Evolutionary conservation across 2,329 filamentous ascomycete species (phyloP).

Genomic region (Kalmusia sp.): DNA sequence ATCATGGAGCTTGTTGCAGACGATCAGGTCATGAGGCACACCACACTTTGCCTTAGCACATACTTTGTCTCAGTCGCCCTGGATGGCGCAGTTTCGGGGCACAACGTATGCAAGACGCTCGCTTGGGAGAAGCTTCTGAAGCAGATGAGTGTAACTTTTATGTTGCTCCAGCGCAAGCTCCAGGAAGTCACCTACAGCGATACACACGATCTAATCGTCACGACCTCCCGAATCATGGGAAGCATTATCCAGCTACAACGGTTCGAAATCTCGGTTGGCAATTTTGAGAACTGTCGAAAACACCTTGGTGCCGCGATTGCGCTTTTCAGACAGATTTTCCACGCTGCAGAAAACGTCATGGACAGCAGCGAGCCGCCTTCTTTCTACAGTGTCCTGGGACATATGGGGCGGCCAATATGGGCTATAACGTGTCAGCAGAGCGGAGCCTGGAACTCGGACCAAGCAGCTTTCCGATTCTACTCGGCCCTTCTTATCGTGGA

Average conservation of each 20-base stretch:
- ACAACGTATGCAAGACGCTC: conserved; percentile 6
- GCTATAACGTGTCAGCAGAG: conserved; percentile 7
- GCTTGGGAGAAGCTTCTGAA: conserved; percentile 12
- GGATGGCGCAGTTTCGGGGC: conserved; percentile 5
- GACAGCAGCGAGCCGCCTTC: neutral
- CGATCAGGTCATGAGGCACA: conserved; percentile 7
- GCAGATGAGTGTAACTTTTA: conserved; percentile 6
- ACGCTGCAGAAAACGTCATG: conserved; percentile 21
- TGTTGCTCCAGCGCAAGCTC: conserved; percentile 6
- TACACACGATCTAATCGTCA: neutral
- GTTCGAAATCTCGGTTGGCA: conserved; percentile 58
- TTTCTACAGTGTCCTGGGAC: conserved; percentile 20
- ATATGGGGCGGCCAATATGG: conserved; percentile 23
- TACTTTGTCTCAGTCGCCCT: conserved; percentile 9
- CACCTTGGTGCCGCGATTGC: conserved; percentile 59
- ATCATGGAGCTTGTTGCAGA: conserved; percentile 4
- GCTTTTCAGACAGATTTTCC: conserved; percentile 53
- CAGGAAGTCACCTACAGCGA: conserved; percentile 12
- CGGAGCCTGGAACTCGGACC: conserved; percentile 52
- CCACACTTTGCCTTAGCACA: conserved; percentile 8
- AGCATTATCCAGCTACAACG: conserved; percentile 62
- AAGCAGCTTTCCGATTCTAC: conserved; percentile 58
- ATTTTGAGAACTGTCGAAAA: conserved; percentile 58
- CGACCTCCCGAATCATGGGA: conserved; percentile 32
- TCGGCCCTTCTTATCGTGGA: conserved; percentile 57